phyloP scores from a whole-genome alignment of 2,329 filamentous ascomycete species.

The Metarhizium album region DNA sequence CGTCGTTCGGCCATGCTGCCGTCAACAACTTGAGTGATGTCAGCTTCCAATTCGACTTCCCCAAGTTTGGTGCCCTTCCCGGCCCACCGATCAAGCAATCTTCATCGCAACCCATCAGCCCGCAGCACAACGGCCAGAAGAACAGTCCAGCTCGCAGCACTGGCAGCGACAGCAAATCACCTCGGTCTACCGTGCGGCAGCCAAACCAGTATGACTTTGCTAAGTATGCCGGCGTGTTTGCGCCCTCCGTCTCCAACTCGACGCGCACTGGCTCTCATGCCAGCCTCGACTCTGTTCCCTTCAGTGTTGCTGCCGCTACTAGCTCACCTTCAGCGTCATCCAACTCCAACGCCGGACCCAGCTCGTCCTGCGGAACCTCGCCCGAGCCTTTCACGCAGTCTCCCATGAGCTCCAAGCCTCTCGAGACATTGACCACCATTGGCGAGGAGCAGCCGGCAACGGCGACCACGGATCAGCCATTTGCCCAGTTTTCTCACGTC shows the following conservation, averaged over 20 bases:
- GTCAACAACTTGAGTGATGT: conserved; percentile 57
- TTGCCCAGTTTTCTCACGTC: conserved; percentile 20
- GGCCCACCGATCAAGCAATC: conserved; percentile 26
- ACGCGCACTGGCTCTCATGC: conserved; percentile 35
- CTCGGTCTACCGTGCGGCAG: conserved; percentile 10
- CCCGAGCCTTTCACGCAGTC: conserved; percentile 67
- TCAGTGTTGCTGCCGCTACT: conserved; percentile 39
- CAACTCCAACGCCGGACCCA: conserved; percentile 42
- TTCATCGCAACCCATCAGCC: conserved; percentile 22
- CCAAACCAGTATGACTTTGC: conserved; percentile 29
- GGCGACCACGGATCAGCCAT: conserved; percentile 23
- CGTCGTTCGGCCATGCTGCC: conserved; percentile 32
- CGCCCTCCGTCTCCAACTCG: conserved; percentile 38
- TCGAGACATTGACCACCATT: conserved; percentile 53
- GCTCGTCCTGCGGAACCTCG: conserved; percentile 64
- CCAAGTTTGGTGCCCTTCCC: conserved; percentile 73
- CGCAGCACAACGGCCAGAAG: conserved; percentile 14
- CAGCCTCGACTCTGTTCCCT: conserved; percentile 40
- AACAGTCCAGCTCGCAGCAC: conserved; percentile 21
- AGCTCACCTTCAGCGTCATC: conserved; percentile 56
- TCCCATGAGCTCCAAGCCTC: conserved; percentile 52
- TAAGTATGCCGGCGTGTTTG: conserved; percentile 49
- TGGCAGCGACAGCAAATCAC: conserved; percentile 14
- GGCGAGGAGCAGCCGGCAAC: conserved; percentile 48
- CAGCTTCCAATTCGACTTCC: conserved; percentile 93